Percentiles rank a stretch among this genome's conserved stretches.
These are phyloP conservation scores for Leucosporidium yakuticum DNA, from an alignment of 768 basidiomycete genomes.

Conservation along the genomic window DNA sequence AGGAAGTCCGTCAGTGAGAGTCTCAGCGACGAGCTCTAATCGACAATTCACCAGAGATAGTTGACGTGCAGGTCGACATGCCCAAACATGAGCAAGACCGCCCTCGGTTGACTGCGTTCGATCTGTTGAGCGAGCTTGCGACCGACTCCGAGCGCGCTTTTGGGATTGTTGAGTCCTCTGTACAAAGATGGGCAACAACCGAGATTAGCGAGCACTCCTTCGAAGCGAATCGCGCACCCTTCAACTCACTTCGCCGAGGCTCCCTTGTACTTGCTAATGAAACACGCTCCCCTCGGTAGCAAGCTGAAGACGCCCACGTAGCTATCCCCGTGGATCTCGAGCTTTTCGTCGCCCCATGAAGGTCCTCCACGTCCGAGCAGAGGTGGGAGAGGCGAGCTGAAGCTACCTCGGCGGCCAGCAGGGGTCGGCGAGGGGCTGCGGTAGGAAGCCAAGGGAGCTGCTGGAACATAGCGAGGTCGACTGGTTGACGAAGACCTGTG, in stretches of 20 bases:
- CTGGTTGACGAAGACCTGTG: too few relatives aligned
- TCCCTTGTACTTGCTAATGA: constrained; percentile 12
- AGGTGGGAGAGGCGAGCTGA: too few relatives aligned
- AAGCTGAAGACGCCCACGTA: constrained; percentile 15
- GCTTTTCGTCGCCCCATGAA: too few relatives aligned
- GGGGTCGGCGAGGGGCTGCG: too few relatives aligned
- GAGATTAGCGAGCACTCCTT: background rate
- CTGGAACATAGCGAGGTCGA: too few relatives aligned
- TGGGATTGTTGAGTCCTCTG: constrained; percentile 25
- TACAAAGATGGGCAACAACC: too few relatives aligned
- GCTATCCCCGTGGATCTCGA: constrained; percentile 17
- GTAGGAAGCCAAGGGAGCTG: too few relatives aligned
- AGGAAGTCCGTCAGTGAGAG: too few relatives aligned
- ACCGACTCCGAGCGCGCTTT: constrained; percentile 4
- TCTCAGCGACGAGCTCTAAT: background rate
- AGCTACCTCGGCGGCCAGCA: too few relatives aligned
- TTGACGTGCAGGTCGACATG: constrained; percentile 15
- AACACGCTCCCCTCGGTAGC: background rate
- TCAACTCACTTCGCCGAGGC: constrained; percentile 4
- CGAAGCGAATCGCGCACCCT: background rate
- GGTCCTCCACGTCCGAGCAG: too few relatives aligned
- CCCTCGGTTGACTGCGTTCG: background rate
- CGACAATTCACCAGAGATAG: constrained; percentile 19
- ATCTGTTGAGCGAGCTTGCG: background rate
- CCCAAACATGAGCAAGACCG: constrained; percentile 11